phyloP scores from a whole-genome alignment of 371 early-diverging fungal species.

The Mortierella sp. region DNA sequence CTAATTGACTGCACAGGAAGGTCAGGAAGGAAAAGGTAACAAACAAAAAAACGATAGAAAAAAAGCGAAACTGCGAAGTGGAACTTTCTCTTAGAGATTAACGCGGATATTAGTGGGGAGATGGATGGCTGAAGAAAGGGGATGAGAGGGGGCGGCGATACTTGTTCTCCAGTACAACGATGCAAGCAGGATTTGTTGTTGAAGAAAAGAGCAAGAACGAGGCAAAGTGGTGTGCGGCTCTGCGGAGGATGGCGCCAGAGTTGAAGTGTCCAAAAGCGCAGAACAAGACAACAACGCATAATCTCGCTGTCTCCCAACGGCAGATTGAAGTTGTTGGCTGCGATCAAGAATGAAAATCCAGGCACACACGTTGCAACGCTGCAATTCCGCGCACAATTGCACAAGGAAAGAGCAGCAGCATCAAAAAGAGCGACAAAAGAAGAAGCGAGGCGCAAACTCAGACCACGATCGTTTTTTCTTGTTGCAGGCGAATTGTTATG shows the following conservation, averaged over 20 bases:
- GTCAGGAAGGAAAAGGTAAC: background rate
- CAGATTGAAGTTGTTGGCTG: background rate
- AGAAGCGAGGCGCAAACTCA: conserved; percentile 4
- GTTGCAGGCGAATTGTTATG: background rate
- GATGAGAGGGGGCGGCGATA: background rate
- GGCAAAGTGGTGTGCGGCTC: background rate
- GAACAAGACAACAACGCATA: background rate
- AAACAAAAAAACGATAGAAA: background rate
- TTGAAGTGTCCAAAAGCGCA: background rate
- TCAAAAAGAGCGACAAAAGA: background rate
- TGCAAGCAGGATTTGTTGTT: background rate
- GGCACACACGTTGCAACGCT: background rate
- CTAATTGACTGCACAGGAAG: background rate
- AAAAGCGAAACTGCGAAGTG: background rate
- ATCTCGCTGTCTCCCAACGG: background rate
- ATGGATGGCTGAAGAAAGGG: background rate
- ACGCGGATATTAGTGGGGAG: background rate
- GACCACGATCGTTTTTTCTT: background rate
- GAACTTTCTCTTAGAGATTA: background rate
- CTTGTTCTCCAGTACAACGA: background rate
- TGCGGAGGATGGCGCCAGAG: background rate
- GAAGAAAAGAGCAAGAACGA: background rate
- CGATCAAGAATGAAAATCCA: background rate
- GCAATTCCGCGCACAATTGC: background rate
- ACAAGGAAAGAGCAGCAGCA: background rate